These are phyloP conservation scores for Plectosphaerella sp. DNA, from an alignment of 2,329 filamentous ascomycete species.

Conservation along the genomic window DNA sequence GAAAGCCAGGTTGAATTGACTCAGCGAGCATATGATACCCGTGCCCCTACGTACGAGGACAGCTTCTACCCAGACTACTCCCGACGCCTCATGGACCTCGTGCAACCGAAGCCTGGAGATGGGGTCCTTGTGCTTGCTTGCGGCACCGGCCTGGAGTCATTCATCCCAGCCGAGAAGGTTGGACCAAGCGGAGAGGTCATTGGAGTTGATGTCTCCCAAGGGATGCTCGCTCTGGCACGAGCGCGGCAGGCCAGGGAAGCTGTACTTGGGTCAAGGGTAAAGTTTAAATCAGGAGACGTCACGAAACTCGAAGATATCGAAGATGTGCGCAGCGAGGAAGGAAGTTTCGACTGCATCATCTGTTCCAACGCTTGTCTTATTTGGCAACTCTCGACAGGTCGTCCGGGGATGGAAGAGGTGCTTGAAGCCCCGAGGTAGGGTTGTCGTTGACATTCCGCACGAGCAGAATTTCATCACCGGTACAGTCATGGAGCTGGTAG, in stretches of 20 bases:
- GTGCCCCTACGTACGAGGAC: slow-evolving; percentile 24
- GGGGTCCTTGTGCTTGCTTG: slow-evolving; percentile 25
- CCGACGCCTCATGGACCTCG: slow-evolving; percentile 21
- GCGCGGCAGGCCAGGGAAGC: slow-evolving; percentile 14
- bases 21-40: slow-evolving; percentile 23
- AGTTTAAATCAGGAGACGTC: slow-evolving; percentile 20
- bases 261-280: slow-evolving; percentile 12
- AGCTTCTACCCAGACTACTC: slow-evolving; percentile 27
- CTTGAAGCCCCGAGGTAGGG: slow-evolving; percentile 18
- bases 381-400: slow-evolving; percentile 18
- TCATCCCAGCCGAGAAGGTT: slow-evolving; percentile 20
- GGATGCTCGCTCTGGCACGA: slow-evolving; percentile 24
- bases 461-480: slow-evolving; percentile 20
- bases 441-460: slow-evolving; percentile 27
- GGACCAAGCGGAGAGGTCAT: slow-evolving; percentile 20
- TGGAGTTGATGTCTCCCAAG: slow-evolving; percentile 23
- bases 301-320: slow-evolving; percentile 16
- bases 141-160: slow-evolving; percentile 27
- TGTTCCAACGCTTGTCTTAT: slow-evolving; percentile 26
- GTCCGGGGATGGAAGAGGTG: slow-evolving; percentile 22
- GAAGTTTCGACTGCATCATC: slow-evolving; percentile 22
- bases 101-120: slow-evolving; percentile 17
- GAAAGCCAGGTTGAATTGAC: slow-evolving; percentile 16
- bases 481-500: slow-evolving; percentile 20
- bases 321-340: slow-evolving; percentile 11